Percentiles rank a stretch among this genome's conserved stretches.
These are phyloP conservation scores for Elymus sibiricus DNA, from an alignment of 176 grass and related monocot genomes.

Conservation along the genomic window DNA sequence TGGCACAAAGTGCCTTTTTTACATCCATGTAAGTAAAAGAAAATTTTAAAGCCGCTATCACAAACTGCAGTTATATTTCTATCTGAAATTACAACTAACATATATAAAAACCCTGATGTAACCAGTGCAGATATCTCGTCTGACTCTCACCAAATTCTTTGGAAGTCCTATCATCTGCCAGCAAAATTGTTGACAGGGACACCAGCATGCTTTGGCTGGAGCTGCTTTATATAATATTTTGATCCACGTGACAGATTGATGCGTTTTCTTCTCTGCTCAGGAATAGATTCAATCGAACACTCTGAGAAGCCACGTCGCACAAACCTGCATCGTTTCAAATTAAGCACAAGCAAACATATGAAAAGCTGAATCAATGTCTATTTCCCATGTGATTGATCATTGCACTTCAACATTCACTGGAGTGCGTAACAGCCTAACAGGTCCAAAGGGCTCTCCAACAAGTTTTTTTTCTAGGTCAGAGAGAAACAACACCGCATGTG, in stretches of 20 bases:
- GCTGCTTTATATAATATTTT: constrained; percentile 82
- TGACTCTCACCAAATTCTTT: not conserved
- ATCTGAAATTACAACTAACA: not conserved
- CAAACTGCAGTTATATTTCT: not conserved
- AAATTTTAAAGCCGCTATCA: not conserved
- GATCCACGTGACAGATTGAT: constrained; percentile 82
- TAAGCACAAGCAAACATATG: constrained; percentile 13
- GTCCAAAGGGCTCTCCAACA: not conserved
- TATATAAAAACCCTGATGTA: not conserved
- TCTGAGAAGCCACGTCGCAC: constrained; percentile 72
- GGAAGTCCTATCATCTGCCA: constrained; percentile 11
- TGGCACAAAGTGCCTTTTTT: not conserved
- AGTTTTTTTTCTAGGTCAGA: not conserved
- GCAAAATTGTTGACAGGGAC: constrained; percentile 40
- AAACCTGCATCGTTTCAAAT: constrained; percentile 63
- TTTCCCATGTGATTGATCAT: not conserved
- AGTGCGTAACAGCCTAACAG: not conserved
- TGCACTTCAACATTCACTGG: not conserved
- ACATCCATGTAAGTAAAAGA: not conserved
- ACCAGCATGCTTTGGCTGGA: constrained; percentile 52
- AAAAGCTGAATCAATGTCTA: not conserved
- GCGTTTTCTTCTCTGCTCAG: constrained; percentile 56
- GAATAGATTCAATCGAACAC: constrained; percentile 75
- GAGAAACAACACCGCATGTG: no score
- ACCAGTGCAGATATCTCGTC: not conserved